Base-by-base conservation (phyloP, 2,329 filamentous ascomycete species). In the Aspergillus novoparasiticus region DNA sequence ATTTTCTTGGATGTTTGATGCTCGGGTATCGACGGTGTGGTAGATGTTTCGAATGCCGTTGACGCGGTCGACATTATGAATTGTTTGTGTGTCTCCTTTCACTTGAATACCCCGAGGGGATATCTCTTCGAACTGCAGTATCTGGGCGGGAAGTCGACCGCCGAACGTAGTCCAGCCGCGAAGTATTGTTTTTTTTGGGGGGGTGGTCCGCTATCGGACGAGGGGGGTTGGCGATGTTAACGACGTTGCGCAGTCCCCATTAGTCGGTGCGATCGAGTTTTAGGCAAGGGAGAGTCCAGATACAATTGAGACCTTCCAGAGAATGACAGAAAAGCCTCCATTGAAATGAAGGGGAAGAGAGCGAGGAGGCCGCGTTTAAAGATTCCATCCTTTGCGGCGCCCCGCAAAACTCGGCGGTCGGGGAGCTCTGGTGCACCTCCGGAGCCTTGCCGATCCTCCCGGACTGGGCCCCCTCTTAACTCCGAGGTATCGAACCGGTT, bases 61-160 rank as follows among this genome's bases (percentile, higher is more conserved):
- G 66, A 63, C 56, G 68, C 64, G 58, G 70, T 69, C 59, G 71
- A 68, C 71, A 74, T 75, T 26, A 16, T 68, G 16, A 28, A 12
- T 9, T 30, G 34, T 34, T 6, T 14, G 6, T 19, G 3, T 50
- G 12, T 51, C 26, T 12, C n/a, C 48, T 32, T 5, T 32, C 11
- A 2, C 16, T 34, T 19, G 6, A 21, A n/a, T 14, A 32, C 8
- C 16, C 8, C 48, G 11, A 4, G 4, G 26, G 19, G 28, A 21
- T 12, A n/a, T 6, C 14, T 32, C 6, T 32, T 16, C 26, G 9
- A 21, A 32, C 28, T 11, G 26, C 1, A 30, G 48, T n/a, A n/a
- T 51, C 9, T 6, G 55, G 2, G 39, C 10, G 9, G 19, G 12
- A 39, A 30, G 12, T 59, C 46, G 21, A 59, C 26, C 46, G 26